phyloP scores from a whole-genome alignment of 306 rosid species.

The Urtica urens region DNA sequence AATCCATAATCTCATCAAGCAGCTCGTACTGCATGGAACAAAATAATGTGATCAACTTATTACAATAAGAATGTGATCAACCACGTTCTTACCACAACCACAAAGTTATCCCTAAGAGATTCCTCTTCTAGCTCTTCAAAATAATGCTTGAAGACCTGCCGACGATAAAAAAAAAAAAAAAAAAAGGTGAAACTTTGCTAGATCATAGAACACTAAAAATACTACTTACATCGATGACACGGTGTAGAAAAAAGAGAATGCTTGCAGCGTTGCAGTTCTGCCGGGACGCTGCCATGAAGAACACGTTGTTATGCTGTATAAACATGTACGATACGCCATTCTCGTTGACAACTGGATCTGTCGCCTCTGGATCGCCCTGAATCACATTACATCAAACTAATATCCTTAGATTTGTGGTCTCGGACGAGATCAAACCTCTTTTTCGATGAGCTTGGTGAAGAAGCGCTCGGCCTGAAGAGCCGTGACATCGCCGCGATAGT shows the following conservation, averaged over 20 bases:
- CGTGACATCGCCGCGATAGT: slow-evolving; percentile 96
- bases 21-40: slow-evolving; percentile 59
- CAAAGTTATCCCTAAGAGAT: slow-evolving; percentile 95
- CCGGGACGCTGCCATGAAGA: slow-evolving; percentile 79
- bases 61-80: background rate
- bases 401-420: background rate
- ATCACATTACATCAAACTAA: slow-evolving; percentile 3
- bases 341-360: slow-evolving; percentile 83
- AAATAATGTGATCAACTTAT: slow-evolving; percentile 11
- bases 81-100: slow-evolving; percentile 69
- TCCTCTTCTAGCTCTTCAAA: slow-evolving; percentile 95
- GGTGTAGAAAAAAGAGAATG: slow-evolving; percentile 81
- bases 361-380: slow-evolving; percentile 91
- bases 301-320: slow-evolving; percentile 90
- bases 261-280: slow-evolving; percentile 99
- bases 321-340: slow-evolving; percentile 89
- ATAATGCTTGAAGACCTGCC: slow-evolving; percentile 92
- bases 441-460: slow-evolving; percentile 96
- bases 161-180: slow-evolving; percentile 14
- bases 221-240: slow-evolving; percentile 71
- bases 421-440: slow-evolving; percentile 41
- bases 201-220: slow-evolving; percentile 6
- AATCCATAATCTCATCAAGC: slow-evolving; percentile 98
- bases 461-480: slow-evolving; percentile 89
- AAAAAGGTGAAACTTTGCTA: background rate